Percentiles rank a stretch among this genome's conserved stretches.
phyloP scores from a whole-genome alignment of 2,329 filamentous ascomycete species.

The Pseudopithomyces chartarum region DNA sequence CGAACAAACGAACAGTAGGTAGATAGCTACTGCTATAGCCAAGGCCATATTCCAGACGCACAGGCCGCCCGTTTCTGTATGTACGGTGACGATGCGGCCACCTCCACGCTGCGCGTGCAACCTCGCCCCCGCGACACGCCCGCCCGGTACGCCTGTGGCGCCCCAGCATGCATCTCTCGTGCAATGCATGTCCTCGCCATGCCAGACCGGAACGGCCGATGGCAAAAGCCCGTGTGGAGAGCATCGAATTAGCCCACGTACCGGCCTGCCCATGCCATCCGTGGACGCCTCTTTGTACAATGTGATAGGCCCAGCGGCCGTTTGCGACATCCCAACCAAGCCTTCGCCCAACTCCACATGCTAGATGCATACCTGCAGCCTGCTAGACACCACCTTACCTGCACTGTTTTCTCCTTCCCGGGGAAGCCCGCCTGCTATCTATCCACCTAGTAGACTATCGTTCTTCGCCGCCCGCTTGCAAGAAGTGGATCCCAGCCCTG shows the following conservation, averaged over 20 bases:
- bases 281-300: background rate
- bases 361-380: background rate
- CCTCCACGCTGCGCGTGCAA: conserved; percentile 1
- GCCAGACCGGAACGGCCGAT: background rate
- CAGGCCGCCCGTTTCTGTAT: conserved; percentile 2
- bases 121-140: background rate
- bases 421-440: no score
- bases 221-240: background rate
- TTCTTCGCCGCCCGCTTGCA: background rate
- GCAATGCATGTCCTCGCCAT: background rate
- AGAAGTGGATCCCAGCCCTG: background rate
- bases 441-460: no score
- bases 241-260: background rate
- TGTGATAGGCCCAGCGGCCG: conserved; percentile 6
- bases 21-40: background rate
- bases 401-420: no score
- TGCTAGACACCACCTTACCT: background rate
- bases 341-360: background rate
- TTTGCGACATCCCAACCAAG: conserved; percentile 9
- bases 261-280: no score
- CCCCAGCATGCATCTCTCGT: background rate
- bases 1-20: background rate
- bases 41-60: background rate
- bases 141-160: background rate
- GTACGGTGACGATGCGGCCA: background rate